A percentile compares a stretch with the other conserved stretches of the same genome.
phyloP scores from a whole-genome alignment of 2,329 filamentous ascomycete species.

The Aspergillus fructus region DNA sequence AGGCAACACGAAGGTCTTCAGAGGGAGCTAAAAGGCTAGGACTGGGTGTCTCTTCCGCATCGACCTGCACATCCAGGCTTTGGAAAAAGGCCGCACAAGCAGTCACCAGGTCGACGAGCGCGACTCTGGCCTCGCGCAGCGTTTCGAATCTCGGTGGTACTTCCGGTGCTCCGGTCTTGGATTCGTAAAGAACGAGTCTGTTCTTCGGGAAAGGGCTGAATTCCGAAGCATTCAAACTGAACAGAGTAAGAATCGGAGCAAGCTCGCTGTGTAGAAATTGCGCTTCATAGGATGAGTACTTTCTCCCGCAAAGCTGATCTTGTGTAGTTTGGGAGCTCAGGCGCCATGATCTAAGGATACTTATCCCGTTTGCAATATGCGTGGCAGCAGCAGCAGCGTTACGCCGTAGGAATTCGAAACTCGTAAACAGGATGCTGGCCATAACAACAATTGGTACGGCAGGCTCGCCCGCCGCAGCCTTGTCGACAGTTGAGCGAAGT shows the following conservation, averaged over 20 bases:
- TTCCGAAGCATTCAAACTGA: slow-evolving; percentile 16
- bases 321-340: background rate
- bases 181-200: slow-evolving; percentile 9
- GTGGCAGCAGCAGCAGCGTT: slow-evolving; percentile 27
- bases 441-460: slow-evolving; percentile 47
- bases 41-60: background rate
- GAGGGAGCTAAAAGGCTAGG: background rate
- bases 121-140: slow-evolving; percentile 11
- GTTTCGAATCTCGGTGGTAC: slow-evolving; percentile 8
- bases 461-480: slow-evolving; percentile 50
- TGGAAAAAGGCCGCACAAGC: slow-evolving; percentile 4
- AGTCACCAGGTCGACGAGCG: slow-evolving; percentile 17
- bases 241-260: slow-evolving; percentile 17
- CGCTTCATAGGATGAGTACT: background rate
- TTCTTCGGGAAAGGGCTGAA: background rate
- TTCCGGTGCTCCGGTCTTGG: background rate
- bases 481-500: slow-evolving; percentile 16
- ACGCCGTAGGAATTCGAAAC: slow-evolving; percentile 53
- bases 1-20: background rate
- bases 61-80: background rate
- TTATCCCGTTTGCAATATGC: slow-evolving; percentile 18
- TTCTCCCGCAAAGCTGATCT: background rate
- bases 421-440: slow-evolving; percentile 64
- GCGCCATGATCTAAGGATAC: slow-evolving; percentile 16
- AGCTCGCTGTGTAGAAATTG: slow-evolving; percentile 20